Percentiles rank a stretch among this genome's conserved stretches.
Conservation (phyloP, 768 basidiomycete genomes). For the Boletus sensibilis region DNA sequence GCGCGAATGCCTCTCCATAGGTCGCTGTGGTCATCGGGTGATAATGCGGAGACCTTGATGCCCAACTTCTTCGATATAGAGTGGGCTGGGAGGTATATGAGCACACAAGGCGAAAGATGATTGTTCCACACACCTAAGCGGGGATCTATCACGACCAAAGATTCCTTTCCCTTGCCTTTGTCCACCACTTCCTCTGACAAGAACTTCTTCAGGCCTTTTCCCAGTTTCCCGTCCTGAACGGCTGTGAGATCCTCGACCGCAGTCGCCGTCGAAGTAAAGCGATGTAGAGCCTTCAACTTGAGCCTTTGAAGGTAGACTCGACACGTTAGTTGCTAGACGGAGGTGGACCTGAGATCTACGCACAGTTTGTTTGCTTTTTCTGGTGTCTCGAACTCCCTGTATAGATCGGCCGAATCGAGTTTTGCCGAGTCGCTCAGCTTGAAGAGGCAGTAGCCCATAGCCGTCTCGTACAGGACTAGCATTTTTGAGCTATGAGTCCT, state of each 20-base stretch:
- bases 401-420: constrained; percentile 80
- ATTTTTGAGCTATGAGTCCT: constrained; percentile 42
- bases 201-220: constrained; percentile 92
- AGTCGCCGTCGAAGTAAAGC: constrained; percentile 92
- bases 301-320: constrained; percentile 51
- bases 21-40: constrained; percentile 62
- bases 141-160: constrained; percentile 81
- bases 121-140: constrained; percentile 70
- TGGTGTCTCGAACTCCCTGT: constrained; percentile 91
- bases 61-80: constrained; percentile 93
- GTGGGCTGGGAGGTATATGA: constrained; percentile 47
- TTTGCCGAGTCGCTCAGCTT: constrained; percentile 90
- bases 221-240: constrained; percentile 88
- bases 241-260: constrained; percentile 97
- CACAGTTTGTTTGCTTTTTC: constrained; percentile 91
- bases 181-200: constrained; percentile 80
- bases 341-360: constrained; percentile 34
- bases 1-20: constrained; percentile 94
- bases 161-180: constrained; percentile 90
- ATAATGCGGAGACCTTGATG: constrained; percentile 74
- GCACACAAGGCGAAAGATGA: background rate
- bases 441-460: constrained; percentile 97
- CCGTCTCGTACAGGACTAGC: constrained; percentile 96
- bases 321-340: constrained; percentile 9
- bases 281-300: constrained; percentile 92